A percentile compares a stretch with the other conserved stretches of the same genome.
Evolutionary conservation across 192 early-diverging fungal species (phyloP).

Genomic region (Polychytrium aggregatum): DNA sequence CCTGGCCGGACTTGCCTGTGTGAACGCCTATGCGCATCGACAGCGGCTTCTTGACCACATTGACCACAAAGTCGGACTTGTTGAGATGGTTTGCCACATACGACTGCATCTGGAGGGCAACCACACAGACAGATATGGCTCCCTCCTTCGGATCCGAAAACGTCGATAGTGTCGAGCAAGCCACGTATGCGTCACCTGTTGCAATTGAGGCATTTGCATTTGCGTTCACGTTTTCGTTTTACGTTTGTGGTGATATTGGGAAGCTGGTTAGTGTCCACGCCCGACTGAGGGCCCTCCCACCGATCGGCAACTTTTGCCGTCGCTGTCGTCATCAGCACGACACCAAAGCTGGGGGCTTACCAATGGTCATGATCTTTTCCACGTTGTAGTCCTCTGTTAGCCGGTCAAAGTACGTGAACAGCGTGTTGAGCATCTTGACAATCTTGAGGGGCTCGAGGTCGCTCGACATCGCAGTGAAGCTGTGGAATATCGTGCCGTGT

Average conservation of each 20-base stretch:
- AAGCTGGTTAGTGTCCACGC: no score
- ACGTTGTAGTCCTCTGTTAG: conserved; percentile 26
- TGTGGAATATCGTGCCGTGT: no score
- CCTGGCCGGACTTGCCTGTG: conserved; percentile 9
- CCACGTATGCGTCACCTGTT: conserved; percentile 37
- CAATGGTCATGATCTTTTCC: conserved; percentile 25
- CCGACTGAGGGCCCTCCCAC: no score
- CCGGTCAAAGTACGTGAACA: conserved; percentile 35
- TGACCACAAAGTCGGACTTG: conserved; percentile 15
- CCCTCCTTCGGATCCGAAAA: conserved; percentile 17
- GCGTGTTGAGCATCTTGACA: conserved; percentile 36
- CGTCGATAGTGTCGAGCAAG: conserved; percentile 16
- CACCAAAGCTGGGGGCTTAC: conserved; percentile 5
- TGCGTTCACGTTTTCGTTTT: no score
- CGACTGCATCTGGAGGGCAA: conserved; percentile 36
- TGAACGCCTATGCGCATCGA: conserved; percentile 38
- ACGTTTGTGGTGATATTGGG: no score
- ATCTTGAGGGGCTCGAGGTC: conserved; percentile 31
- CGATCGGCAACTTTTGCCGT: no score
- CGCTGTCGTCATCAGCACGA: no score
- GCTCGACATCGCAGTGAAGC: conserved; percentile 39
- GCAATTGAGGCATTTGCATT: no score
- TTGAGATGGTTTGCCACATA: conserved; percentile 32
- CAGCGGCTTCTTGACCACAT: conserved; percentile 17
- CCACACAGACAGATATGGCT: conserved; percentile 27